These are phyloP conservation scores for Botrytis hyacinthi DNA, from an alignment of 2,329 filamentous ascomycete genomes.

Conservation along the genomic window DNA sequence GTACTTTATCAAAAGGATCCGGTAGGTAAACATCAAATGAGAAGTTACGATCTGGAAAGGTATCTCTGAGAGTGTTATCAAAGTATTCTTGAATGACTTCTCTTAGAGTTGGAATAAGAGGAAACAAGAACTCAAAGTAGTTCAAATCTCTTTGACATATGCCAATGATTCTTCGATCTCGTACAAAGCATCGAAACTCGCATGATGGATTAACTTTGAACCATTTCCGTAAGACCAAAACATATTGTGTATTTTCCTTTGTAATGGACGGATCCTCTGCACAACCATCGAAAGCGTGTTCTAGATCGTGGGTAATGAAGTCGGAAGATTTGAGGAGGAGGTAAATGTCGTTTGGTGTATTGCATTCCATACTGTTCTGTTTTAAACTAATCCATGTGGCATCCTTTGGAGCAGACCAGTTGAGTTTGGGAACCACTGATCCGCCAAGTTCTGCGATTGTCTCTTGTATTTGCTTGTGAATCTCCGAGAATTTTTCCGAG, in stretches of 20 bases:
- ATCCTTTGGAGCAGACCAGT: constrained; percentile 97
- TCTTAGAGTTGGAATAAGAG: constrained; percentile 63
- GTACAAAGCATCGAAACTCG: constrained; percentile 95
- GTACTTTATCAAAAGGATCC: constrained; percentile 54
- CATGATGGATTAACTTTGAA: constrained; percentile 85
- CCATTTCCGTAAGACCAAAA: constrained; percentile 81
- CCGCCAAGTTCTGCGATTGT: constrained; percentile 81
- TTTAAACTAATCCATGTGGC: constrained; percentile 85
- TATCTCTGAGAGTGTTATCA: constrained; percentile 66
- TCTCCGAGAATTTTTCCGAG: constrained; percentile 54
- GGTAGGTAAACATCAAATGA: constrained; percentile 93
- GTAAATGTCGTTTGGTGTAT: constrained; percentile 85
- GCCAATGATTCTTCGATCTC: constrained; percentile 73
- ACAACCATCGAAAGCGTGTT: constrained; percentile 85
- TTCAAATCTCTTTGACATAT: constrained; percentile 89
- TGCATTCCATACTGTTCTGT: constrained; percentile 89
- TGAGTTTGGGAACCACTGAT: constrained; percentile 86
- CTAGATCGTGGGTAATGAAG: constrained; percentile 90
- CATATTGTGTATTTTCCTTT: constrained; percentile 44
- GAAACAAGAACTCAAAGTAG: constrained; percentile 76
- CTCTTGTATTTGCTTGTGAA: constrained; percentile 73
- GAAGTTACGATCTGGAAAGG: constrained; percentile 81
- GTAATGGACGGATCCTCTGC: constrained; percentile 32
- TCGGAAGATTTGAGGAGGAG: constrained; percentile 91
- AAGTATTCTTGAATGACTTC: constrained; percentile 76